Conservation (phyloP, 2,329 filamentous ascomycete genomes). For the Aspergillus luchuensis region DNA sequence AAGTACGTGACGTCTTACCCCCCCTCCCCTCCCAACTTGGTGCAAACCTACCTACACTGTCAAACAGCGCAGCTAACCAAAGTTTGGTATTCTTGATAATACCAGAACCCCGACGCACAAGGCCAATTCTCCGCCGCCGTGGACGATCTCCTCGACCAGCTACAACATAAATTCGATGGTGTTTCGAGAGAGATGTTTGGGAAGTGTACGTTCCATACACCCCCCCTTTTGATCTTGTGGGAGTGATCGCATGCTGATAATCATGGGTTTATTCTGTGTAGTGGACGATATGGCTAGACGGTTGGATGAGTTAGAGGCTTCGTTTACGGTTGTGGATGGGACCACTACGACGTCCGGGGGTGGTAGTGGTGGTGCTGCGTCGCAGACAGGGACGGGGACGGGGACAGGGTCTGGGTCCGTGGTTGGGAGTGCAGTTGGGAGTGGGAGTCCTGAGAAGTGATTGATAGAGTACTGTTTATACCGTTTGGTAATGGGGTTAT, state of each 20-base stretch:
- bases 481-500: neutral
- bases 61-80: no score
- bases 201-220: constrained; percentile 66
- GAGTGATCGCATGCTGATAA: neutral
- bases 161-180: constrained; percentile 81
- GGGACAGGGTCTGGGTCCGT: no score
- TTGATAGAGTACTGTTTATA: neutral
- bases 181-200: constrained; percentile 85
- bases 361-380: constrained; percentile 12
- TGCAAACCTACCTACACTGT: no score
- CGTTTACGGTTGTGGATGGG: constrained; percentile 59
- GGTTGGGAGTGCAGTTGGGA: constrained; percentile 13
- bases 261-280: constrained; percentile 38
- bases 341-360: constrained; percentile 24
- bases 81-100: neutral
- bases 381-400: constrained; percentile 13
- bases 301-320: constrained; percentile 78
- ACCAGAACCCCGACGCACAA: constrained; percentile 33
- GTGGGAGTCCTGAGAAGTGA: constrained; percentile 1
- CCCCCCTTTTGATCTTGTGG: neutral
- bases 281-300: constrained; percentile 94
- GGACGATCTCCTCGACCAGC: constrained; percentile 80
- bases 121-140: constrained; percentile 72
- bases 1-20: neutral
- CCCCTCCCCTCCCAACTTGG: neutral